Base-by-base conservation (phyloP, 2,329 filamentous ascomycete genomes). In the Shiraia bambusicola region DNA sequence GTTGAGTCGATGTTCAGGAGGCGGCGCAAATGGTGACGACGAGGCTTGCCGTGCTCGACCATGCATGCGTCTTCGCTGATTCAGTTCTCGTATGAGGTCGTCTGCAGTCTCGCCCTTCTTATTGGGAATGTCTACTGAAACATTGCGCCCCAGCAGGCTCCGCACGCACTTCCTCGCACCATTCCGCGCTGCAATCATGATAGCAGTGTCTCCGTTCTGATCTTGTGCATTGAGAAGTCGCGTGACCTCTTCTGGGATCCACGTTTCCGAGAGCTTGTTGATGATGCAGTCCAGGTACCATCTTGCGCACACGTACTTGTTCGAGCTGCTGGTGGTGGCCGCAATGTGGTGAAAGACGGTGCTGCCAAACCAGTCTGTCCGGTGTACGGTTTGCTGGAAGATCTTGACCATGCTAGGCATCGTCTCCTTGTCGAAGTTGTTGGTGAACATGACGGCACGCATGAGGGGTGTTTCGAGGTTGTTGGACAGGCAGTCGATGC, bases 331-430 rank as follows among this genome's bases (percentile, higher is more conserved):
- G 42, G 92, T 95, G 58, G 92, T 92, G 38, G 87, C 86, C 13
- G 91, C 88, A 30, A 95, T 91, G 66, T 97, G 92, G 63, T 97
- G 93, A 59, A 98, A 92, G 37, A 95, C 88, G 0, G 90, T 96
- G 47, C 86, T 87, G 10, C 88, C 87, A 36, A 84, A 84, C 67
- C 82, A 83, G 63, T 98, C 93, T 15, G 86, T 80, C 45, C 82
- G 82, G 38, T 86, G 84, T 28, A 95, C 83, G 0, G 92, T 96
- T 27, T 85, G 81, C 37, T 91, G 83, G 3, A 98, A 79, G 50
- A 95, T 82, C 52, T 87, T 86, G 57, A 95, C 82, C 41, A 98
- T 83, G 15, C 80, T 79, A 0, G 89, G 87, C 72, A 97, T 96
- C 1, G 88, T 91, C 54, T 89, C 82, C 71, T 93, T 95, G 67